Evolutionary conservation across 169 alveolate genomes (phyloP), one percentile per base, ranked within the genome.

Genomic region (Condylostoma magnum): DNA sequence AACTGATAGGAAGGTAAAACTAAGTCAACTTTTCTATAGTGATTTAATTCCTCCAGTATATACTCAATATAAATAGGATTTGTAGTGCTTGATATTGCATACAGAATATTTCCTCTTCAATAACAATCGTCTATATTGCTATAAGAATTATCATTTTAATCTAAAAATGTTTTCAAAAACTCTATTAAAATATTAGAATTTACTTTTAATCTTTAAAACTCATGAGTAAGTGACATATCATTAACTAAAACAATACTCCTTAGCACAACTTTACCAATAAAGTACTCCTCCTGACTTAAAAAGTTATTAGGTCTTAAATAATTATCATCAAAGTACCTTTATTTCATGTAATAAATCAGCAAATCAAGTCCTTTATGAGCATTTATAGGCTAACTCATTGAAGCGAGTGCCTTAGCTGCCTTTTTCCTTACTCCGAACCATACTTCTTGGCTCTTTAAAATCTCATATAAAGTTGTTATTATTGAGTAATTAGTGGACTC

Each of bases 121-220:
- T 38, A 44, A n/a, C 58, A 34, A 56, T 80, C 87, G 48, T 80
- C 87, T 34, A 57, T 74, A 2, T 73, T 66, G 46, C 74, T 80
- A 20, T 53, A 52, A 47, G 82, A 73, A 46, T 80, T 80, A 48
- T 67, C 80, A 41, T 73, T 67, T n/a, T 74, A 77, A 31, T 41
- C 12, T 20, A 80, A 60, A 8, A 80, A 33, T 33, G 44, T 56
- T 18, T 60, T 44, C 18, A 80, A 48, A 18, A 73, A 27, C n/a
- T 68, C 41, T 0, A 57, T 72, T 31, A 80, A 41, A 41, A 48
- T 22, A n/a, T 66, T 68, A 0, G 84, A 74, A 30, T 81, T 74
- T 15, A 54, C 76, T 63, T 36, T 48, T 2, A 69, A 43, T 34
- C 79, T 71, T 38, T 30, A 12, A 30, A 22, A 34, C 37, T 44